Evolutionary conservation across 805 yeast genomes (phyloP).

Genomic region (Metschnikowia gelsemii): DNA sequence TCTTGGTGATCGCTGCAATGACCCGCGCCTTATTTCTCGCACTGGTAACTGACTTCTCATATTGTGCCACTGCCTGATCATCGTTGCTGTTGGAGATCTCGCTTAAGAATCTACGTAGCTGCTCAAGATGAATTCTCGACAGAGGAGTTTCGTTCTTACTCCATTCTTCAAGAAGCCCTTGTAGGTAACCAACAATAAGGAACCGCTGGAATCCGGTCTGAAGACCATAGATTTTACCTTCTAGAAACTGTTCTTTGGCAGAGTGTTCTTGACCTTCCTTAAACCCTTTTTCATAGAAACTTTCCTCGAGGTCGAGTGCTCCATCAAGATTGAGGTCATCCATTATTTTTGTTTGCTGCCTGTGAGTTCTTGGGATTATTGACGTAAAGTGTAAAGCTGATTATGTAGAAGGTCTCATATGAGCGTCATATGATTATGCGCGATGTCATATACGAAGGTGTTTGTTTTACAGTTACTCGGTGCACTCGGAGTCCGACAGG

Average conservation of each 20-base stretch:
- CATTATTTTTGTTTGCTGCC: slow-evolving; percentile 10
- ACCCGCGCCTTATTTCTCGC: slow-evolving; percentile 63
- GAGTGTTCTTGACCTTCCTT: slow-evolving; percentile 68
- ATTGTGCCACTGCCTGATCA: slow-evolving; percentile 53
- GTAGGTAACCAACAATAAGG: slow-evolving; percentile 65
- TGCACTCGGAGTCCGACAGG: background rate
- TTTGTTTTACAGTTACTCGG: too few species aligned
- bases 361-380: background rate
- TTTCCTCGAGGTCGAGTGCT: slow-evolving; percentile 58
- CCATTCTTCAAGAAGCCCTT: slow-evolving; percentile 49
- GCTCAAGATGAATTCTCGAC: slow-evolving; percentile 22
- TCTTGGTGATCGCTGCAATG: slow-evolving; percentile 38
- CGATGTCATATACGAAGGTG: too few species aligned
- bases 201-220: slow-evolving; percentile 76
- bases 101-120: slow-evolving; percentile 29
- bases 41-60: slow-evolving; percentile 51
- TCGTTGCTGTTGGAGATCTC: slow-evolving; percentile 38
- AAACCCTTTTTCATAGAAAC: slow-evolving; percentile 65
- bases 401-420: too few species aligned
- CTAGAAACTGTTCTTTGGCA: slow-evolving; percentile 55
- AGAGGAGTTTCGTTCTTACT: slow-evolving; percentile 4
- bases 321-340: slow-evolving; percentile 42
- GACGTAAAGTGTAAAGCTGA: background rate
- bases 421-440: too few species aligned
- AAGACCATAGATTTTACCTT: slow-evolving; percentile 83